These are phyloP conservation scores for Seminavis robusta DNA, from an alignment of 108 stramenopile species.

Conservation along the genomic window DNA sequence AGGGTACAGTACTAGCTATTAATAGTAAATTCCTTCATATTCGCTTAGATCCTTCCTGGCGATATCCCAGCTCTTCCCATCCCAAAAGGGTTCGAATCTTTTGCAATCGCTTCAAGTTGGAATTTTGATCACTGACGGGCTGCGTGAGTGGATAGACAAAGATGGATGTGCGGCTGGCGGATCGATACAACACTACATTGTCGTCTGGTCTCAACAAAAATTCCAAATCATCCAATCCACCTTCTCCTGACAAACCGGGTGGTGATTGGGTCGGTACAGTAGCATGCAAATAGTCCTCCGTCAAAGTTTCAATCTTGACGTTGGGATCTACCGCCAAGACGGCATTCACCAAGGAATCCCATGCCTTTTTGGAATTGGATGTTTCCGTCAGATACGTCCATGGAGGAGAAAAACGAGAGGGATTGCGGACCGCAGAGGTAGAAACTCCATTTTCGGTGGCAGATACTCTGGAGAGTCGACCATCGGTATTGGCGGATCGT, in stretches of 20 bases:
- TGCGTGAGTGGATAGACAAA: slow-evolving; percentile 93
- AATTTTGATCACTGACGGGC: slow-evolving; percentile 84
- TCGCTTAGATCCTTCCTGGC: too few species aligned
- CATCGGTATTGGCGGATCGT: slow-evolving; percentile 28
- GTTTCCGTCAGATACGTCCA: slow-evolving; percentile 85
- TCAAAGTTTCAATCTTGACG: slow-evolving; percentile 65
- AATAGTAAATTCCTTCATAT: too few species aligned
- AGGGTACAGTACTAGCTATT: too few species aligned
- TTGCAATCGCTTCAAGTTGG: slow-evolving; percentile 77
- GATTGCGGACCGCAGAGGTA: slow-evolving; percentile 73
- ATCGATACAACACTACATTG: slow-evolving; percentile 81
- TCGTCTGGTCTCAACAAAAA: slow-evolving; percentile 85
- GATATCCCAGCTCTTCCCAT: slow-evolving; percentile 70
- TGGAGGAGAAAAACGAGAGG: slow-evolving; percentile 71
- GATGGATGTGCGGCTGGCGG: slow-evolving; percentile 73
- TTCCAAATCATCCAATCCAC: slow-evolving; percentile 83
- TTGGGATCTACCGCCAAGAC: slow-evolving; percentile 50
- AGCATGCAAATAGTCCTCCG: slow-evolving; percentile 78
- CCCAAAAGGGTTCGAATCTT: slow-evolving; percentile 72
- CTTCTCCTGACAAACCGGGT: slow-evolving; percentile 38
- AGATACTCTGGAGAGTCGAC: slow-evolving; percentile 62
- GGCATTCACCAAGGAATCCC: slow-evolving; percentile 63
- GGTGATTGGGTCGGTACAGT: slow-evolving; percentile 64
- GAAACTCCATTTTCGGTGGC: slow-evolving; percentile 82
- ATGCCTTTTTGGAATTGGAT: slow-evolving; percentile 53